phyloP scores from a whole-genome alignment of 2,329 filamentous ascomycete genomes.

The Thielaviopsis punctulata region DNA sequence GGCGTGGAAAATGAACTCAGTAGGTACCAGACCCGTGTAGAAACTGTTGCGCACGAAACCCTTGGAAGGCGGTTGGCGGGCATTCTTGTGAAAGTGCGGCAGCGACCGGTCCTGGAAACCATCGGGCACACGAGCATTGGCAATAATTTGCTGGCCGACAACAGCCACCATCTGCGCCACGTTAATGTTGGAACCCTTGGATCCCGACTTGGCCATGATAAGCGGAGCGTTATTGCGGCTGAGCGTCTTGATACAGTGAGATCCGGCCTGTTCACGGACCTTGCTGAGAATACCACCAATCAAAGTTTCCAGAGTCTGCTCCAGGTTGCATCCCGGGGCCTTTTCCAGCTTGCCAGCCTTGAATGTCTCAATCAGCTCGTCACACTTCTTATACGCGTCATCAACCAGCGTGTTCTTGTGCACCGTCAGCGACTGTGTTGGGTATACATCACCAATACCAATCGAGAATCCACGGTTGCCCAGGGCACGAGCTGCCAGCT shows the following conservation, averaged over 20 bases:
- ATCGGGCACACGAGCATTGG: conserved; percentile 77
- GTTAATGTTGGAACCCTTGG: conserved; percentile 94
- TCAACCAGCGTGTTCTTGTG: conserved; percentile 64
- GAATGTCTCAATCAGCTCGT: conserved; percentile 67
- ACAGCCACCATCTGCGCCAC: conserved; percentile 97
- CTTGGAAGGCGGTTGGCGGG: conserved; percentile 81
- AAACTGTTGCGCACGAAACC: conserved; percentile 97
- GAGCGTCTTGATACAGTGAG: conserved; percentile 75
- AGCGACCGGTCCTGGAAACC: conserved; percentile 92
- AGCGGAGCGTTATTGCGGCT: conserved; percentile 85
- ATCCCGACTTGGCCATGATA: conserved; percentile 94
- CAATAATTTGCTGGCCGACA: conserved; percentile 96
- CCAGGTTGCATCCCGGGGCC: conserved; percentile 74
- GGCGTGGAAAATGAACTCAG: conserved; percentile 94
- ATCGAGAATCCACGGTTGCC: conserved; percentile 91
- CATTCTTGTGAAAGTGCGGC: conserved; percentile 89
- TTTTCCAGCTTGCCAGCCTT: conserved; percentile 69
- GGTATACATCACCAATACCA: conserved; percentile 86
- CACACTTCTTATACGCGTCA: conserved; percentile 62
- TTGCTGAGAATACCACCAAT: conserved; percentile 85
- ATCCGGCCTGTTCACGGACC: conserved; percentile 79
- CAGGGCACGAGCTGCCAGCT: conserved; percentile 73
- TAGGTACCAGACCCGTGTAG: conserved; percentile 77
- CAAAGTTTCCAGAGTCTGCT: conserved; percentile 77
- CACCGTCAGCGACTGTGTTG: conserved; percentile 49